A percentile compares a stretch with the other conserved stretches of the same genome.
phyloP scores from a whole-genome alignment of 2,329 filamentous ascomycete genomes.

The Harringtonia lauricola region DNA sequence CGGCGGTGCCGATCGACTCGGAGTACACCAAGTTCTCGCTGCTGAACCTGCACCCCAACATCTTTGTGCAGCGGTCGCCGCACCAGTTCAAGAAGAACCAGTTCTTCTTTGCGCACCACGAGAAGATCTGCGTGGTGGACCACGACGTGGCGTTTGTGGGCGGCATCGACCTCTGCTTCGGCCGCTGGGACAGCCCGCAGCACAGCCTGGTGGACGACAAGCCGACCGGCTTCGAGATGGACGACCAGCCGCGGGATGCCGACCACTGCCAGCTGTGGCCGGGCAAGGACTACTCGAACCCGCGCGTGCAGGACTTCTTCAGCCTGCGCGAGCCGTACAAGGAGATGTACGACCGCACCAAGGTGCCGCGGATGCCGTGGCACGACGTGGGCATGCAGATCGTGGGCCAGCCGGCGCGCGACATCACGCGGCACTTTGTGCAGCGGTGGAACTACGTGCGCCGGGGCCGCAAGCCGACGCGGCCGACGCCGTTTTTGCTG shows the following conservation, averaged over 20 bases:
- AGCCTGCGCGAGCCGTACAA: conserved; percentile 88
- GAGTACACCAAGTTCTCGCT: conserved; percentile 97
- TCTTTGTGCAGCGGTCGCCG: conserved; percentile 90
- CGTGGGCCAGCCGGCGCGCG: conserved; percentile 87
- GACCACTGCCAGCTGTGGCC: conserved; percentile 95
- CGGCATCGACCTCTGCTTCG: conserved; percentile 93
- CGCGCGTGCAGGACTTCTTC: conserved; percentile 90
- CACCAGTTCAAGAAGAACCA: conserved; percentile 99
- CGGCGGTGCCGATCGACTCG: conserved; percentile 93
- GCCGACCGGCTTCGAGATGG: conserved; percentile 81
- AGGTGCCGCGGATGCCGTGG: conserved; percentile 93
- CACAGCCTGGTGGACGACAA: conserved; percentile 89
- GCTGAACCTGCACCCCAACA: conserved; percentile 87
- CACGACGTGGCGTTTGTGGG: conserved; percentile 93
- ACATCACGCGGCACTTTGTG: conserved; percentile 91
- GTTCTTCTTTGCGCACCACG: conserved; percentile 98
- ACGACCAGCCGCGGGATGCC: conserved; percentile 68
- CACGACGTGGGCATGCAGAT: conserved; percentile 98
- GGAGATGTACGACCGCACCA: conserved; percentile 93
- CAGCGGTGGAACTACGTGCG: conserved; percentile 97
- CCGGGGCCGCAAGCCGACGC: conserved; percentile 81
- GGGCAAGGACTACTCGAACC: conserved; percentile 97
- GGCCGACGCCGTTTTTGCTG: conserved; percentile 85
- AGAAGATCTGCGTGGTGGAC: conserved; percentile 95
- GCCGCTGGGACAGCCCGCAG: conserved; percentile 92